Percentiles rank a stretch among this genome's conserved stretches.
phyloP scores from a whole-genome alignment of 805 yeast species.

The Naumovozyma baii region DNA sequence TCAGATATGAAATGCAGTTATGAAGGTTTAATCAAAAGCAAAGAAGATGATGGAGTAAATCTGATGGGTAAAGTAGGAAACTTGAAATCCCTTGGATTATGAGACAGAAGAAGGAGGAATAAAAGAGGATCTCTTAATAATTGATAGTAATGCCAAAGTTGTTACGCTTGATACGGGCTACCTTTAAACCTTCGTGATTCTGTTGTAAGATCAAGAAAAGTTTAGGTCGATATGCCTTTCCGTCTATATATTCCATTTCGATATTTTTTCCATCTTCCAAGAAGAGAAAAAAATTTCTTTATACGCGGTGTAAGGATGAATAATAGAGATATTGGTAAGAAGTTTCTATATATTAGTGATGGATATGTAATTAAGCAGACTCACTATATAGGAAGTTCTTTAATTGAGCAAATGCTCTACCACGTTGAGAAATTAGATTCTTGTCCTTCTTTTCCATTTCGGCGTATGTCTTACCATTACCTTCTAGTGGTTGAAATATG shows the following conservation, averaged over 20 bases:
- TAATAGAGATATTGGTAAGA: not conserved
- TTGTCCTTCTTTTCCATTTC: slow-evolving; percentile 74
- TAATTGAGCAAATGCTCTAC: slow-evolving; percentile 67
- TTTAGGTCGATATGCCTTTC: not conserved
- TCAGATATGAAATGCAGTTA: too few relatives aligned
- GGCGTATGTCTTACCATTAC: slow-evolving; percentile 70
- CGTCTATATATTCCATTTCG: not conserved
- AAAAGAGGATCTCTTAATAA: too few relatives aligned
- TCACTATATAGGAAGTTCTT: slow-evolving; percentile 38
- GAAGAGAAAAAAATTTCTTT: not conserved
- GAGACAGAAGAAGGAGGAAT: too few relatives aligned
- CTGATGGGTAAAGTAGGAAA: too few relatives aligned
- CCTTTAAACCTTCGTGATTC: too few relatives aligned
- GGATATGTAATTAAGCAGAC: not conserved
- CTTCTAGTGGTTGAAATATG: slow-evolving; percentile 57
- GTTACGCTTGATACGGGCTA: too few relatives aligned
- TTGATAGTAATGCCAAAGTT: too few relatives aligned
- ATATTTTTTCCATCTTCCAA: not conserved
- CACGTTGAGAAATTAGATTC: slow-evolving; percentile 81
- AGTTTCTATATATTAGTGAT: not conserved
- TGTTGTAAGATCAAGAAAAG: too few relatives aligned
- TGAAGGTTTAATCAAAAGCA: too few relatives aligned
- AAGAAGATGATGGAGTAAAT: too few relatives aligned
- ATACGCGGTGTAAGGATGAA: slow-evolving; percentile 4
- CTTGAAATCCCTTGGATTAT: too few relatives aligned